Base-by-base conservation (phyloP, 2,329 filamentous ascomycete genomes). In the Pseudogymnoascus sp. region DNA sequence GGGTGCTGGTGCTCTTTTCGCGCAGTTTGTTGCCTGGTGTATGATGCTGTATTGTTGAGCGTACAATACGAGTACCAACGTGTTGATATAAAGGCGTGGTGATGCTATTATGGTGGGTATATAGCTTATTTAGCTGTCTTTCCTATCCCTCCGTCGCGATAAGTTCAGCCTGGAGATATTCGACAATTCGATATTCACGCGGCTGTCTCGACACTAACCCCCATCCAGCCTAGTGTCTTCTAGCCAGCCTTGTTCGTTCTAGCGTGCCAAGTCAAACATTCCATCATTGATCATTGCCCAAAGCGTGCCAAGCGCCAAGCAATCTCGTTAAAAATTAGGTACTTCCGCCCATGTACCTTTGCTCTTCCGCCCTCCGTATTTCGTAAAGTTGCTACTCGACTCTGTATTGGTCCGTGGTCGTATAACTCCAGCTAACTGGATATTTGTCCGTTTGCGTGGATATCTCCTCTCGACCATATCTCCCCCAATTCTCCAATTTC, bases 221-320 rank as follows among this genome's bases (percentile, higher is more conserved):
- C n/a, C 10, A 56, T 19, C 3, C n/a, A 13, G 1, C n/a, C n/a
- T 56, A 56, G 47, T 8, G 26, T 8, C n/a, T 7, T 19, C n/a
- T 33, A 19, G 16, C 8, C 44, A 53, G 24, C 44, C 21, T 31
- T 13, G 47, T 56, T 56, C 10, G 26, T 56, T 56, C 47, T 56
- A 56, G 47, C 47, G 47, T 56, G 47, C 47, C 47, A 56, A 56
- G 47, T 56, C 47, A 56, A 56, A 56, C 47, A 56, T 56, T 56
- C 47, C 47, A 56, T 56, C 26, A 33, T 56, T 31, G 26, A 56
- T 33, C 47, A 53, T 53, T 53, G 26, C 47, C n/a, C 26, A 33
- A 56, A 56, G n/a, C 8, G 26, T n/a, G 47, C 26, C 26, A 56
- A 19, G 26, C 26, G 47, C 47, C 47, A 47, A 47, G 42, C 42